These are phyloP conservation scores for Macrotyloma uniflorum DNA, from an alignment of 306 rosid species.

Conservation along the genomic window DNA sequence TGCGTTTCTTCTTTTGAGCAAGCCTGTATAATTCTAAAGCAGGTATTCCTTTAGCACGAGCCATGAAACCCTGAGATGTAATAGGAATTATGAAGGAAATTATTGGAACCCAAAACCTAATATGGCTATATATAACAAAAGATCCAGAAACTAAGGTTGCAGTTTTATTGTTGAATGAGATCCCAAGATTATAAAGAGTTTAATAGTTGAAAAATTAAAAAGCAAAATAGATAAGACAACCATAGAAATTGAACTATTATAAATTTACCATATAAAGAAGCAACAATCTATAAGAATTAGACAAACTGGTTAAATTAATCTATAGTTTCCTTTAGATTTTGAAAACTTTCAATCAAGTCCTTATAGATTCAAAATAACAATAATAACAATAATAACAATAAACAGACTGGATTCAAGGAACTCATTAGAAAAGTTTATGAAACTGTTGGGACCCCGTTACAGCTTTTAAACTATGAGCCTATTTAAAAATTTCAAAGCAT, in stretches of 20 bases:
- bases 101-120: constrained; percentile 7
- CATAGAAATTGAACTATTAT: background rate
- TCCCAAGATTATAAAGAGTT: background rate
- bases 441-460: background rate
- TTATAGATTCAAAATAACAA: background rate
- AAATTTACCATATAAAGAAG: constrained; percentile 13
- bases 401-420: constrained; percentile 7
- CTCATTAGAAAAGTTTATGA: background rate
- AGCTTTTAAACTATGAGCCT: background rate
- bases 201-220: background rate
- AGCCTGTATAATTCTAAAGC: constrained; percentile 93
- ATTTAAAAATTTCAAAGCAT: background rate
- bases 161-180: constrained; percentile 8
- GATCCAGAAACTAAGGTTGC: constrained; percentile 21
- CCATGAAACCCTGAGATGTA: constrained; percentile 82
- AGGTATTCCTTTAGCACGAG: constrained; percentile 99
- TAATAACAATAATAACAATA: background rate
- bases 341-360: background rate
- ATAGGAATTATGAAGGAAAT: background rate
- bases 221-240: background rate
- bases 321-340: background rate
- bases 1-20: constrained; percentile 94
- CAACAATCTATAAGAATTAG: background rate
- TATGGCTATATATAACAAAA: constrained; percentile 18
- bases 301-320: constrained; percentile 1